phyloP scores from a whole-genome alignment of 1,139 yeast species.

The Kodamaea plutei region DNA sequence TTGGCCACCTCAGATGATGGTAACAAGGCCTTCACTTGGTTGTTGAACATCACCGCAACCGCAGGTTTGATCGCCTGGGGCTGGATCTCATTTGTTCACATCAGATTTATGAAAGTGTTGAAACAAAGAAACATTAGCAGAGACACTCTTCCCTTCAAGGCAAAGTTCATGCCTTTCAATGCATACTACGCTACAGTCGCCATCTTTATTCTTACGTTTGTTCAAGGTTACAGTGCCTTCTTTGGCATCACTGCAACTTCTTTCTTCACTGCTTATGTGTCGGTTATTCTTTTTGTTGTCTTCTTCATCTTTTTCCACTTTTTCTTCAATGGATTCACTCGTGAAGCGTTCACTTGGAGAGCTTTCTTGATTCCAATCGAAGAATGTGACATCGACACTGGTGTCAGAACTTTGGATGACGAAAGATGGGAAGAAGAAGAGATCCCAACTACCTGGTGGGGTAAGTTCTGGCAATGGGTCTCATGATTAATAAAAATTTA shows the following conservation, averaged over 20 bases:
- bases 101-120: constrained; percentile 63
- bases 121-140: constrained; percentile 52
- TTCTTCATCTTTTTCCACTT: constrained; percentile 52
- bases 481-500: too few species aligned
- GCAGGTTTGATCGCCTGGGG: constrained; percentile 77
- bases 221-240: constrained; percentile 70
- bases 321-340: constrained; percentile 38
- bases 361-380: constrained; percentile 41
- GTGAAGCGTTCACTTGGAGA: constrained; percentile 26
- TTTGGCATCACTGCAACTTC: constrained; percentile 49
- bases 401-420: constrained; percentile 55
- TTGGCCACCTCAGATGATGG: constrained; percentile 62
- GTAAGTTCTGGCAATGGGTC: constrained; percentile 44
- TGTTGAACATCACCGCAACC: constrained; percentile 74
- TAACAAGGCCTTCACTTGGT: constrained; percentile 72
- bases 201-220: constrained; percentile 50
- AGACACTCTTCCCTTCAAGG: constrained; percentile 66
- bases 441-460: constrained; percentile 48
- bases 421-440: constrained; percentile 47
- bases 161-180: constrained; percentile 58
- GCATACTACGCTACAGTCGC: constrained; percentile 56
- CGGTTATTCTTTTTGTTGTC: constrained; percentile 52
- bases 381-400: constrained; percentile 59
- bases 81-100: constrained; percentile 59
- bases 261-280: constrained; percentile 66